Evolutionary conservation across 768 basidiomycete species (phyloP), one percentile per base, ranked within the genome.

Genomic region (Tricholomella constricta): DNA sequence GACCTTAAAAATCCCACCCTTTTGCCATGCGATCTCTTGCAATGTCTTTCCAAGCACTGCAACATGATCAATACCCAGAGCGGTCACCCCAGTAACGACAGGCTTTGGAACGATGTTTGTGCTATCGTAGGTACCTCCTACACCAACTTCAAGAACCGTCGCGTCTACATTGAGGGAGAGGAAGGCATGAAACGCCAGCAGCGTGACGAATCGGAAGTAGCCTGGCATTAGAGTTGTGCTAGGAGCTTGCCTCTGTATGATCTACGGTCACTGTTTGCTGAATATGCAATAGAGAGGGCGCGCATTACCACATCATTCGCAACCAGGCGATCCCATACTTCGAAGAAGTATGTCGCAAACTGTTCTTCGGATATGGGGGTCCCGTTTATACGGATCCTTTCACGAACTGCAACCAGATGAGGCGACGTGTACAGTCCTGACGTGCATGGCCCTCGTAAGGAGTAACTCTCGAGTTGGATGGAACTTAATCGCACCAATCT

Each of bases 1-100:
- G 46, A 84, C 89, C 80, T 99, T 99, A 72, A 88, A 98, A 47
- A 99, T 98, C 2, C 97, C 97, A 25, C 88, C 92, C 69, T 99
- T 99, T 64, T 98, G 96, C 80, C 83, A 84, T 1, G 95, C 91
- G 58, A 99, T 98, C 63, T 97, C 91, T 29, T 76, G 70, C 4
- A 98, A 70, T 0, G 95, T 97, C 62, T 88, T 88, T 0, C 97
- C 97, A 2, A 99, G 78, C 22, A 97, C 84, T 50, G 78, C 73
- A 37, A 90, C 84, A 71, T 99, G 97, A 64, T 99, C 97, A 58
- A 98, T 82, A 1, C 97, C 97, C 11, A 99, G 78, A 3, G 92
- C 81, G 8, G 95, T 91, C 20, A 98, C 78, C 6, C 94, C 97
- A 6, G 95, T 90, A 22, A 88, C 88, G n/a, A 94, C 65, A 0